Conservation (phyloP, 169 alveolate genomes). For the Plasmodium cynomolgi region DNA sequence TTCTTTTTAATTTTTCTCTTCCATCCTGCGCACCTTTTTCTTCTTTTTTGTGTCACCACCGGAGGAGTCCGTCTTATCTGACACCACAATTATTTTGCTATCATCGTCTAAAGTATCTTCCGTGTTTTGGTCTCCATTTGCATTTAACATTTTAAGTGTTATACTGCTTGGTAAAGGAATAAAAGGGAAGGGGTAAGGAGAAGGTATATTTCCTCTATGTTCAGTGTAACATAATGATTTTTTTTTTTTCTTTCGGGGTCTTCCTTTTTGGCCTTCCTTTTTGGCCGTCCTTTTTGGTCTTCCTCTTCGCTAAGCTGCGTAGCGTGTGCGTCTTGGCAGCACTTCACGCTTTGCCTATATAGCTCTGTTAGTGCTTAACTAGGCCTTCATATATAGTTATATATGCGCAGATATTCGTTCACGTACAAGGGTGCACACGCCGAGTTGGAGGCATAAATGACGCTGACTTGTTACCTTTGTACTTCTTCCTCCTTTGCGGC, state of each 20-base stretch:
- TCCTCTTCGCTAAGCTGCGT: not conserved
- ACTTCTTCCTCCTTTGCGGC: not conserved
- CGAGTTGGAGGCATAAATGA: not conserved
- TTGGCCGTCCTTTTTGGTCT: not conserved
- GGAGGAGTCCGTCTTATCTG: slow-evolving; percentile 41
- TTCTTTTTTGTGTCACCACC: slow-evolving; percentile 8
- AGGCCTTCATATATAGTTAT: not conserved
- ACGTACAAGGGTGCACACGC: not conserved
- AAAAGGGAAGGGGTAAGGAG: not conserved
- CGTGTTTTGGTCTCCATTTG: slow-evolving; percentile 7
- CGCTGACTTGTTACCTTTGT: not conserved
- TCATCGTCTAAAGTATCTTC: slow-evolving; percentile 12
- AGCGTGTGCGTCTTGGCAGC: not conserved
- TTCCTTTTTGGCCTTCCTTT: not conserved
- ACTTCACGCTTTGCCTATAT: not conserved
- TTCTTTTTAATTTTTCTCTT: not conserved
- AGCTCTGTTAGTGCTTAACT: not conserved
- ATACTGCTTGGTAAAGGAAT: not conserved
- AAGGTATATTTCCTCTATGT: not conserved
- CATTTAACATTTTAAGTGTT: slow-evolving; percentile 21
- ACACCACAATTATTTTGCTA: slow-evolving; percentile 31
- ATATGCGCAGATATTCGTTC: not conserved
- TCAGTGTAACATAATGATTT: slow-evolving; percentile 33
- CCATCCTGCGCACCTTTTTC: slow-evolving; percentile 26
- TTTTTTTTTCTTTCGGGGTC: not conserved